Conservation (phyloP, 345 rosid species). For the Pugionium cornutum region DNA sequence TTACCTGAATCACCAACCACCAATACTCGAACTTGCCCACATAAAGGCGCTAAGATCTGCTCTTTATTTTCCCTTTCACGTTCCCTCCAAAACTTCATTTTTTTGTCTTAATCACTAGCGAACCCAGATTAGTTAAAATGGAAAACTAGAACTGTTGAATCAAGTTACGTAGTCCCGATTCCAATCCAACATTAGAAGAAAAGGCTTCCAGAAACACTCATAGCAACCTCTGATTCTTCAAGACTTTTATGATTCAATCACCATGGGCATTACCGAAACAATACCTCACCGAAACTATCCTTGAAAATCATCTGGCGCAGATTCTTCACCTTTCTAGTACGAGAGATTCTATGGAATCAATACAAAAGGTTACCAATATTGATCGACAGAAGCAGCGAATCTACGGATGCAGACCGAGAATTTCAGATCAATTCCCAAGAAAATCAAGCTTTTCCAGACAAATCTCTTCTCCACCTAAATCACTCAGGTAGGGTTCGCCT, state of each 20-base stretch:
- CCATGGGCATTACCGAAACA: not conserved
- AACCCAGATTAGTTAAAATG: conserved; percentile 3
- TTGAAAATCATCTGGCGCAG: conserved; percentile 1
- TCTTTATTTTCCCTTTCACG: conserved; percentile 88
- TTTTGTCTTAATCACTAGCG: not conserved
- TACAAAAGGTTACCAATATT: not conserved
- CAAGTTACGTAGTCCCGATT: conserved; percentile 4
- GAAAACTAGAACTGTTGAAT: conserved; percentile 6
- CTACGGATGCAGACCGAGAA: not conserved
- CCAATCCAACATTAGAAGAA: conserved; percentile 3
- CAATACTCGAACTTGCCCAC: conserved; percentile 96
- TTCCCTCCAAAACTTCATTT: conserved; percentile 86
- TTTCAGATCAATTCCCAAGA: conserved; percentile 13
- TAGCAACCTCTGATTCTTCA: conserved; percentile 10
- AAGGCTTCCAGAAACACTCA: conserved; percentile 16
- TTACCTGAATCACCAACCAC: conserved; percentile 97
- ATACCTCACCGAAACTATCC: not conserved
- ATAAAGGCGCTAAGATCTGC: conserved; percentile 68
- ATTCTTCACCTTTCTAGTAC: conserved; percentile 15
- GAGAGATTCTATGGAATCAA: not conserved
- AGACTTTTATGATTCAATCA: not conserved
- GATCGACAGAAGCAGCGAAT: conserved; percentile 22
- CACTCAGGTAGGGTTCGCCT: conserved; percentile 31
- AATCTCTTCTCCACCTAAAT: conserved; percentile 14
- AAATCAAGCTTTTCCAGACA: conserved; percentile 12